Percentiles rank a stretch among this genome's conserved stretches.
These are phyloP conservation scores for Rhodamnia rubescens DNA, from an alignment of 345 rosid genomes.

Conservation along the genomic window DNA sequence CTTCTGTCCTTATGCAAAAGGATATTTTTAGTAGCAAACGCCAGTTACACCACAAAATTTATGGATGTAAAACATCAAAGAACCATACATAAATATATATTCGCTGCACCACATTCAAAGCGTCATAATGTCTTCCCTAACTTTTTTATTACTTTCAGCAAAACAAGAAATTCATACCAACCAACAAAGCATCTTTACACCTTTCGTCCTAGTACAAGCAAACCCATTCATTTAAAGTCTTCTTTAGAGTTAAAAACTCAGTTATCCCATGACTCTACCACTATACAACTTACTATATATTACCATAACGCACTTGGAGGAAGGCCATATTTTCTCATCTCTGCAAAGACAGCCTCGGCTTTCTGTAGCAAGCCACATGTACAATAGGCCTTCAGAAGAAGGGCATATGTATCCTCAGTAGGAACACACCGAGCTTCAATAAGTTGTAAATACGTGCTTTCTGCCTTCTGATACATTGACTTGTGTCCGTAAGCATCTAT, in stretches of 20 bases:
- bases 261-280: neutral
- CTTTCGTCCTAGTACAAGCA: neutral
- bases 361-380: constrained; percentile 40
- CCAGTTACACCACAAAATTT: neutral
- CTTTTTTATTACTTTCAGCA: neutral
- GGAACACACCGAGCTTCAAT: constrained; percentile 69
- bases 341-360: constrained; percentile 67
- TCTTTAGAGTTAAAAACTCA: neutral
- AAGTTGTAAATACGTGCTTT: constrained; percentile 58
- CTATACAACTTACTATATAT: neutral
- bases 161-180: neutral
- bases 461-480: constrained; percentile 53
- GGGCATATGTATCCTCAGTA: constrained; percentile 84
- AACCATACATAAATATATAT: too few relatives aligned
- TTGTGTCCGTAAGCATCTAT: constrained; percentile 84
- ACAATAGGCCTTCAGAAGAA: constrained; percentile 77
- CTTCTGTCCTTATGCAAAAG: neutral
- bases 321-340: constrained; percentile 65
- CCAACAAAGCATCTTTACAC: neutral
- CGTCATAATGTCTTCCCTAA: neutral
- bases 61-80: neutral
- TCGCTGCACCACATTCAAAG: neutral
- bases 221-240: neutral
- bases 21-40: neutral
- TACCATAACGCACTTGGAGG: constrained; percentile 53